Percentiles rank a stretch among this genome's conserved stretches.
phyloP scores from a whole-genome alignment of 805 yeast genomes.

The Spathaspora sp. region DNA sequence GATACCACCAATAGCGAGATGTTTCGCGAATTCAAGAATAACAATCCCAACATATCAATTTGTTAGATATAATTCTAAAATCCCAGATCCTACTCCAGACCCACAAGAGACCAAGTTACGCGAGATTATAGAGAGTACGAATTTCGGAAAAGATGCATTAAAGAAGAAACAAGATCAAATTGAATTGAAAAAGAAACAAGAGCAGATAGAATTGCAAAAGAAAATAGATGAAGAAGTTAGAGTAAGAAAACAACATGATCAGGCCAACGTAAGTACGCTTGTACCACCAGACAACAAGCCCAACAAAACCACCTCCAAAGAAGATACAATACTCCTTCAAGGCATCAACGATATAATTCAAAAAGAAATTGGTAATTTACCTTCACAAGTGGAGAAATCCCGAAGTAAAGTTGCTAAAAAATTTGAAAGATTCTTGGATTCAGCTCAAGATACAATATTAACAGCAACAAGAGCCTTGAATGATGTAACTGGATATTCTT shows the following conservation, averaged over 20 bases:
- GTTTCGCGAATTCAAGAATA: neutral
- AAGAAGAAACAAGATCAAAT: conserved; percentile 7
- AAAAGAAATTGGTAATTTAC: conserved; percentile 29
- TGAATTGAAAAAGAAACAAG: conserved; percentile 4
- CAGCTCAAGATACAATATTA: conserved; percentile 53
- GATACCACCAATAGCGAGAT: neutral
- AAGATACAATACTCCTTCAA: neutral
- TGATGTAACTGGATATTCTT: conserved; percentile 87
- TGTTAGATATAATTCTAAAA: conserved; percentile 6
- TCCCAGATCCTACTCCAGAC: neutral
- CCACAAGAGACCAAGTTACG: conserved; percentile 24
- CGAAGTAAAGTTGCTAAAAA: conserved; percentile 35
- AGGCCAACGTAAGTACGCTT: neutral
- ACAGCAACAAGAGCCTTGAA: conserved; percentile 70
- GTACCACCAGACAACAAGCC: neutral
- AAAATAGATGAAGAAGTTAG: neutral
- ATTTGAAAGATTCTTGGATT: conserved; percentile 48
- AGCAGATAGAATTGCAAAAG: conserved; percentile 3
- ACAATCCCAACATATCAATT: neutral
- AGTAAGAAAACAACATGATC: neutral
- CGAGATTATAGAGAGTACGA: conserved; percentile 34
- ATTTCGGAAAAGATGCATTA: conserved; percentile 19
- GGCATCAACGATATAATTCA: conserved; percentile 10
- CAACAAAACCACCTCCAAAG: neutral
- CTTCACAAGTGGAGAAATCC: conserved; percentile 42